These are phyloP conservation scores for Raffaelea albimanens DNA, from an alignment of 2,329 filamentous ascomycete genomes.

Conservation along the genomic window DNA sequence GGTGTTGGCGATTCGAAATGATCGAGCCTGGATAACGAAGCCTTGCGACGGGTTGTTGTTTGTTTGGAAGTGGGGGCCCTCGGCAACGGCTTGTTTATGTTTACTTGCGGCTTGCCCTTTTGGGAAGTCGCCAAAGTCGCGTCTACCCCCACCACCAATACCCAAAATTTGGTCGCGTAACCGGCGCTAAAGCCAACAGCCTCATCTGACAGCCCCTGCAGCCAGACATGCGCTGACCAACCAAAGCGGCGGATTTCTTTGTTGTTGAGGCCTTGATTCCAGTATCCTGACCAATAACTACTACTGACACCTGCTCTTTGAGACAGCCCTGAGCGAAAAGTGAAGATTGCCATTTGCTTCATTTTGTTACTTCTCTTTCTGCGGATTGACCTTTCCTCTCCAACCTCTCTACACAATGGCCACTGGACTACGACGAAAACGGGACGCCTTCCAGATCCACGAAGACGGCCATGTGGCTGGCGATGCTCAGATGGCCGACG, in stretches of 20 bases:
- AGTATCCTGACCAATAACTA: too few species aligned
- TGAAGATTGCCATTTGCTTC: too few species aligned
- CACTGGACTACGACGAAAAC: constrained; percentile 16
- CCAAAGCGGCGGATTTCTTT: not conserved
- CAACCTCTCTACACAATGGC: too few species aligned
- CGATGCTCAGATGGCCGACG: constrained; percentile 39
- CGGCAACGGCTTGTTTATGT: constrained; percentile 25
- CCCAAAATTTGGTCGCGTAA: not conserved
- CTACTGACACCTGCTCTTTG: too few species aligned
- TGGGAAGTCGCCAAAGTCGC: constrained; percentile 5
- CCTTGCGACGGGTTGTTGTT: not conserved
- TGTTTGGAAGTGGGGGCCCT: constrained; percentile 3
- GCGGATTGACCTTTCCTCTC: too few species aligned
- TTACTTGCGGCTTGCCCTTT: constrained; percentile 17
- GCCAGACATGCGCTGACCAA: too few species aligned
- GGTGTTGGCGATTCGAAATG: too few species aligned
- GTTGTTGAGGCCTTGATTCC: too few species aligned
- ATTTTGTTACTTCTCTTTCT: too few species aligned
- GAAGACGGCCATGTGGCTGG: constrained; percentile 38
- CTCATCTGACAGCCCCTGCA: too few species aligned
- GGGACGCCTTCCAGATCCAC: constrained; percentile 36
- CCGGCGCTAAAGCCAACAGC: not conserved
- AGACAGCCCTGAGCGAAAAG: too few species aligned
- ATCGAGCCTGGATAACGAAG: too few species aligned
- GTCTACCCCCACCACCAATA: not conserved